Evolutionary conservation across 805 yeast genomes (phyloP), one percentile per base, ranked within the genome.

Genomic region (Soucietia sequanensis): DNA sequence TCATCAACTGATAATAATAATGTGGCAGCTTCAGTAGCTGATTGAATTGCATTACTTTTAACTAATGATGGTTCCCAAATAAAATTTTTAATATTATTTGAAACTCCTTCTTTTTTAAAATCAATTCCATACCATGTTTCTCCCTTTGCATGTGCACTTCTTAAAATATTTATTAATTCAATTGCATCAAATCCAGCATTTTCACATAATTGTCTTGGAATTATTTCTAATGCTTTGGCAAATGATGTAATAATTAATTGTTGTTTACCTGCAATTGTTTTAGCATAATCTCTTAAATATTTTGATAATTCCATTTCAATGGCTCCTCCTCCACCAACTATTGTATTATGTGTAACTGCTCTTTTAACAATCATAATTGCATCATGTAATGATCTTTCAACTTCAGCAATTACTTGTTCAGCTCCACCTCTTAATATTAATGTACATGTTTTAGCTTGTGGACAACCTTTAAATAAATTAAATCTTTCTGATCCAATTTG

Each of bases 261-360:
- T 65, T 91, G 96, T 62, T 93, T 91, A 26, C 99, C 99, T 15
- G 96, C 88, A 50, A 93, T 85, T 13, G 87, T 76, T 54, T 83
- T 81, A 16, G 97, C 81, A 54, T 81, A 77, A 50, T 88, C 96
- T 54, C 99, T 78, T 49, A 93, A 72, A 58, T 84, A 79, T 58
- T 80, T 87, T 24, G 97, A 89, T 26, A 93, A 56, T 58, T 93
- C 98, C 99, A 93, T 93, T 65, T 93, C 99, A 44, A 89, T 84
- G 23, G 99, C 99, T 44, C 99, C 99, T 46, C 99, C 99, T 43
- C 99, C 99, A 10, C 96, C 98, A 38, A 93, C 99, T 47, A 93
- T 80, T 19, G 78, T 68, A 54, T 81, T 84, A 58, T 90, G 90
- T 54, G 85, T 81, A 27, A 93, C 79, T 2, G 98, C 95, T 51